Percentiles rank a stretch among this genome's conserved stretches.
Evolutionary conservation across 805 yeast species (phyloP).

Genomic region (Zygosaccharomyces gambellarensis): DNA sequence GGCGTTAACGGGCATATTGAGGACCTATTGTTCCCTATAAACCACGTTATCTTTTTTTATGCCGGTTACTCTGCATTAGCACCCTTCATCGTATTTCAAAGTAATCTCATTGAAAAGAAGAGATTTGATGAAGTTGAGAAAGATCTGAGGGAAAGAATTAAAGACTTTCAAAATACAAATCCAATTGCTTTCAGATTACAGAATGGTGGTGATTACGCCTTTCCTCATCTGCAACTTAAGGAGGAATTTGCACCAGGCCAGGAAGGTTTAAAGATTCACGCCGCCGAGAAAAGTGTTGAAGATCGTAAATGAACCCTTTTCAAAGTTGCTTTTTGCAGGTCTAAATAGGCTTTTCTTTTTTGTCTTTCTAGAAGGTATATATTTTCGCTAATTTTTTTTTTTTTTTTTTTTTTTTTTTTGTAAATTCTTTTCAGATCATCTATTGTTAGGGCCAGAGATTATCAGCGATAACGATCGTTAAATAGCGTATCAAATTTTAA

Average conservation of each 20-base stretch:
- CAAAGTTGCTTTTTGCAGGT: too few species aligned
- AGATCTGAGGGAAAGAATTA: constrained; percentile 10
- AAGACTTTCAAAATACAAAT: constrained; percentile 4
- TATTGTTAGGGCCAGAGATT: too few species aligned
- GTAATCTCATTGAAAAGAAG: constrained; percentile 7
- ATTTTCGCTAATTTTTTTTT: too few species aligned
- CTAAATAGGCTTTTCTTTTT: too few species aligned
- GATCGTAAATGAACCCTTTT: too few species aligned
- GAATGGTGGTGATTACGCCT: constrained; percentile 21
- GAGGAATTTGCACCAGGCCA: background rate
- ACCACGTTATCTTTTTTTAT: constrained; percentile 24
- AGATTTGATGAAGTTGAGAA: constrained; percentile 2
- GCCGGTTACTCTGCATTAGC: constrained; percentile 26
- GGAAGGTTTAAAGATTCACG: background rate
- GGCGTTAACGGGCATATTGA: constrained; percentile 24
- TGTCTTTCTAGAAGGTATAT: too few species aligned
- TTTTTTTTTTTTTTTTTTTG: too few species aligned
- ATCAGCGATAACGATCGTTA: too few species aligned
- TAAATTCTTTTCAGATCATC: too few species aligned
- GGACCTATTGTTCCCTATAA: constrained; percentile 25
- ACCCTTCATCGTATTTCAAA: constrained; percentile 13
- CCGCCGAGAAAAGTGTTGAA: too few species aligned
- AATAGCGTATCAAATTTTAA: too few species aligned
- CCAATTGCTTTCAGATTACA: constrained; percentile 21
- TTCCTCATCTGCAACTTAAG: background rate